A percentile compares a stretch with the other conserved stretches of the same genome.
phyloP scores from a whole-genome alignment of 495 filamentous ascomycete genomes.

The Aspergillus taichungensis region DNA sequence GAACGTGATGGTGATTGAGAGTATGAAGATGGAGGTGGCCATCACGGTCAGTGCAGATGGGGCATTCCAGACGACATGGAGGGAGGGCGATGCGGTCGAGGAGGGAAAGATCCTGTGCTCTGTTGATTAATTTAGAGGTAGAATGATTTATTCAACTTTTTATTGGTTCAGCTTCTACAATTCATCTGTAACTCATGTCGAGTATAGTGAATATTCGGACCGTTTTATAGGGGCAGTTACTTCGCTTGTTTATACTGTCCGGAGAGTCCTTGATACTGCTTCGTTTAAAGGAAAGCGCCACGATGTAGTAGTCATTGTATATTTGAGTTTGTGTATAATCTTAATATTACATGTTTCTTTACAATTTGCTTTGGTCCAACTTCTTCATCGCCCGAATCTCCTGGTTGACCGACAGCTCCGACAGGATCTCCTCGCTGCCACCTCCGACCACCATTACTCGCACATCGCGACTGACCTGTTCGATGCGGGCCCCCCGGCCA shows the following conservation, averaged over 20 bases:
- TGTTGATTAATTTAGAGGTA: background rate
- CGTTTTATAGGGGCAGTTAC: no score
- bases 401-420: conserved; percentile 38
- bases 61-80: conserved; percentile 15
- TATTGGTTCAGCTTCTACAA: no score
- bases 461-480: conserved; percentile 44
- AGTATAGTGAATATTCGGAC: no score
- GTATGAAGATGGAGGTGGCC: conserved; percentile 96
- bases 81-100: conserved; percentile 20
- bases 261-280: no score
- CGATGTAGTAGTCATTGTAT: no score
- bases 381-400: conserved; percentile 14
- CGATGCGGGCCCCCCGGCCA: conserved; percentile 34
- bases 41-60: conserved; percentile 34
- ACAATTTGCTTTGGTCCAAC: no score
- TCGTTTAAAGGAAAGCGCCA: no score
- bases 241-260: no score
- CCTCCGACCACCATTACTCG: conserved; percentile 45
- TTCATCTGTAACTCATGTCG: no score
- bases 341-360: no score
- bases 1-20: conserved; percentile 79
- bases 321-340: no score
- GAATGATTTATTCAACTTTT: no score
- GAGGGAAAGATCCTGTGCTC: conserved; percentile 22
- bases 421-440: conserved; percentile 45